A percentile compares a stretch with the other conserved stretches of the same genome.
Conservation (phyloP, 768 basidiomycete genomes). For the Crepidotus variabilis region DNA sequence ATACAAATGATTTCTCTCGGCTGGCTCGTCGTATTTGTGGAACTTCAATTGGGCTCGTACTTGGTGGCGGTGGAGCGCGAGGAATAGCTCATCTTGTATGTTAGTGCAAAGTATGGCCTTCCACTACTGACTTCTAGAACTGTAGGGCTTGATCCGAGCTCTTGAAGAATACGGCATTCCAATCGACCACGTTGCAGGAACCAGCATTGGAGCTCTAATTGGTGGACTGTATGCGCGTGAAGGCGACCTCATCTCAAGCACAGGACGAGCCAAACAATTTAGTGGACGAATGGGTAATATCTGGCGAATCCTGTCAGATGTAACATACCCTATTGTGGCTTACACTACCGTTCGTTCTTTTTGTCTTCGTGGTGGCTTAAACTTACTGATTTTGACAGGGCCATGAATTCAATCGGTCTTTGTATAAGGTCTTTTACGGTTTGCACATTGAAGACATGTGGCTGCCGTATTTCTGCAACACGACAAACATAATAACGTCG, state of each 20-base stretch:
- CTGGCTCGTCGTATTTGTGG: constrained; percentile 90
- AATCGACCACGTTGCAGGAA: constrained; percentile 90
- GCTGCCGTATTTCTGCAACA: constrained; percentile 97
- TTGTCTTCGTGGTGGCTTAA: background rate
- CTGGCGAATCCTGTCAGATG: constrained; percentile 90
- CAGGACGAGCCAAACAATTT: constrained; percentile 89
- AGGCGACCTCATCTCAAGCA: constrained; percentile 82
- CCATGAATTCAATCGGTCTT: constrained; percentile 90
- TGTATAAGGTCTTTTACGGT: constrained; percentile 95
- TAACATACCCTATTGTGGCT: constrained; percentile 88
- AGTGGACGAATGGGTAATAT: constrained; percentile 89
- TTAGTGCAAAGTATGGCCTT: background rate
- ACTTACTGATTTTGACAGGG: constrained; percentile 45
- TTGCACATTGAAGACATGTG: constrained; percentile 98
- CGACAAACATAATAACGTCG: constrained; percentile 94
- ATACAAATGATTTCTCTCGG: constrained; percentile 89
- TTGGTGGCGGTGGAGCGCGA: constrained; percentile 97
- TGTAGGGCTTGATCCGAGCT: constrained; percentile 86
- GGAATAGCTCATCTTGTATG: constrained; percentile 47
- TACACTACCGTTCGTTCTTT: constrained; percentile 70
- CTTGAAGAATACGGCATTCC: constrained; percentile 91
- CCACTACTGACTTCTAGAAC: constrained; percentile 7
- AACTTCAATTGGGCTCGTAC: constrained; percentile 87
- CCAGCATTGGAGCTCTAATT: constrained; percentile 89
- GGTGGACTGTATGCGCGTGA: constrained; percentile 95